Evolutionary conservation across 495 filamentous ascomycete species (phyloP).

Genomic region (Glonium stellatum): DNA sequence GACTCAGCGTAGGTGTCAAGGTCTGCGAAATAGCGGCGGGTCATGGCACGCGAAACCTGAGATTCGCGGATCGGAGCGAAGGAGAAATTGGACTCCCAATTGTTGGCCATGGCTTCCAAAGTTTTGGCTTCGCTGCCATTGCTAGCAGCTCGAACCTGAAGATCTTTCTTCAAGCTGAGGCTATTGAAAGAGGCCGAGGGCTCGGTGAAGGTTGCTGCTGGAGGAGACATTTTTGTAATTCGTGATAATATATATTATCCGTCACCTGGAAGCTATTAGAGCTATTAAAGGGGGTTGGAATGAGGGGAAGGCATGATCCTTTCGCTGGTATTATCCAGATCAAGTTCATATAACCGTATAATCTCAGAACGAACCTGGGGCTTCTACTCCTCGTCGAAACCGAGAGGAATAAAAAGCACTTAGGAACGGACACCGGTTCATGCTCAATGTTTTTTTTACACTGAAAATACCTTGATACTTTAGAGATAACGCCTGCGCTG

Average conservation of each 20-base stretch:
- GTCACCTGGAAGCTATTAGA: constrained; percentile 33
- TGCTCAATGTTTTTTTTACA: constrained; percentile 49
- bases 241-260: not conserved
- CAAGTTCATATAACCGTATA: constrained; percentile 86
- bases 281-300: constrained; percentile 32
- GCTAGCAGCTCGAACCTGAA: constrained; percentile 32
- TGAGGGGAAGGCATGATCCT: constrained; percentile 69
- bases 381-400: constrained; percentile 30
- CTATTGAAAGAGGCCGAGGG: constrained; percentile 31
- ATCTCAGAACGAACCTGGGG: constrained; percentile 70
- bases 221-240: constrained; percentile 63
- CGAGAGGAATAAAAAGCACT: constrained; percentile 19
- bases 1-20: constrained; percentile 83
- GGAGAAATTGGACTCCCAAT: constrained; percentile 66
- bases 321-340: constrained; percentile 99
- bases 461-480: constrained; percentile 55
- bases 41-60: constrained; percentile 88
- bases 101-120: constrained; percentile 55
- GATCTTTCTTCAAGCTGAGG: constrained; percentile 39
- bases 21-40: constrained; percentile 81
- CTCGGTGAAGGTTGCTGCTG: constrained; percentile 43
- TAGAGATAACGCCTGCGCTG: constrained; percentile 24
- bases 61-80: constrained; percentile 84
- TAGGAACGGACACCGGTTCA: constrained; percentile 62
- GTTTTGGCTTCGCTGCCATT: constrained; percentile 43